Conservation (phyloP, 495 filamentous ascomycete genomes). For the Aspergillus olivimuriae region DNA sequence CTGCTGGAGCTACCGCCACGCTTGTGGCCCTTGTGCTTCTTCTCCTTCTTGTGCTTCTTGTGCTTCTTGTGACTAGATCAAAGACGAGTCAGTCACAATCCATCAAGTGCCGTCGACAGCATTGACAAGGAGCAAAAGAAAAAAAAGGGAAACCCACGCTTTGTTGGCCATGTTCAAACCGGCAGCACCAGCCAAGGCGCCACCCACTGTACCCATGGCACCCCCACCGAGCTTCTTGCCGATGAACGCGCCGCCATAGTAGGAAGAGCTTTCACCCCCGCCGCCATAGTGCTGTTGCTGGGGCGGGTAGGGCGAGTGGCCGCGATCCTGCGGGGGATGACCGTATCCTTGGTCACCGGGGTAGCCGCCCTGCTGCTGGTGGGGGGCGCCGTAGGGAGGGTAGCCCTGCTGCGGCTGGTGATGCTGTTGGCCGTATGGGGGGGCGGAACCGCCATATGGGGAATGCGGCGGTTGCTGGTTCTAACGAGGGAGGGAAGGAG, state of each 20-base stretch:
- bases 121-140: background rate
- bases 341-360: conserved; percentile 10
- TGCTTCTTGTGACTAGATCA: conserved; percentile 22
- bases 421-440: conserved; percentile 16
- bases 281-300: conserved; percentile 21
- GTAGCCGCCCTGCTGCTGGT: conserved; percentile 16
- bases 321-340: conserved; percentile 18
- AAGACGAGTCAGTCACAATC: conserved; percentile 10
- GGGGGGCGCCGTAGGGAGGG: conserved; percentile 13
- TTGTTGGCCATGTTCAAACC: conserved; percentile 34
- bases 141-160: conserved; percentile 21
- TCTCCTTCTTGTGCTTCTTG: conserved; percentile 28
- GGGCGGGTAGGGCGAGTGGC: conserved; percentile 28
- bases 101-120: background rate
- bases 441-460: conserved; percentile 12
- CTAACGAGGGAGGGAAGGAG: too few species aligned
- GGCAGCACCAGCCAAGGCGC: conserved; percentile 39
- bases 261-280: conserved; percentile 19
- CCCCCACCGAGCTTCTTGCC: conserved; percentile 40
- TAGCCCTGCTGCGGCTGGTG: conserved; percentile 16
- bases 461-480: conserved; percentile 18
- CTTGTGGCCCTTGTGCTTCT: conserved; percentile 24
- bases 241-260: conserved; percentile 25
- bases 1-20: conserved; percentile 22
- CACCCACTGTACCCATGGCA: conserved; percentile 32